A percentile compares a stretch with the other conserved stretches of the same genome.
Evolutionary conservation across 1,139 yeast species (phyloP).

Genomic region (Candida sp.): DNA sequence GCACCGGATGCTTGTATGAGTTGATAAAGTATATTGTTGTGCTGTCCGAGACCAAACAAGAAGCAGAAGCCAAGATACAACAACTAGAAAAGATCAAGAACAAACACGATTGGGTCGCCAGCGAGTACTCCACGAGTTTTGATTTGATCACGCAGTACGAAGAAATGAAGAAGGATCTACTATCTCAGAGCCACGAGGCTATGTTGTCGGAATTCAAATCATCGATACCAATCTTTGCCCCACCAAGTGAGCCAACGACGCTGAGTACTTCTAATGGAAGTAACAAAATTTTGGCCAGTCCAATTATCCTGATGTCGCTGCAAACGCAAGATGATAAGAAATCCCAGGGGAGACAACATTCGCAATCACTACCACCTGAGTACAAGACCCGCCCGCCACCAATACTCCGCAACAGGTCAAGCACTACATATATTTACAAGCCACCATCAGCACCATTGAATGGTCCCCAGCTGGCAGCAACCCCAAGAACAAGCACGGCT

Average conservation of each 20-base stretch:
- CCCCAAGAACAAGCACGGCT: conserved; percentile 11
- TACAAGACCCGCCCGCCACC: conserved; percentile 12
- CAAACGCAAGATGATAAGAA: conserved; percentile 9
- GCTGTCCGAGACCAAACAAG: conserved; percentile 23
- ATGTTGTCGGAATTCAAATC: not conserved
- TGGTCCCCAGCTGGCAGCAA: not conserved
- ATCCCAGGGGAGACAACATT: conserved; percentile 28
- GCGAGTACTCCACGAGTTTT: conserved; percentile 57
- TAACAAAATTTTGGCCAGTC: conserved; percentile 37
- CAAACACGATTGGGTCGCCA: conserved; percentile 70
- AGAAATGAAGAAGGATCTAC: conserved; percentile 21
- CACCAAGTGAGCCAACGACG: not conserved
- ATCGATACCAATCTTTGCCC: not conserved
- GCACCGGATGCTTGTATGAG: conserved; percentile 63
- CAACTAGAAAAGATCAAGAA: conserved; percentile 43
- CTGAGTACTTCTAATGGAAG: conserved; percentile 18
- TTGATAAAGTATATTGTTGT: conserved; percentile 45
- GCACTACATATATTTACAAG: conserved; percentile 23
- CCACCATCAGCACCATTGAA: conserved; percentile 10
- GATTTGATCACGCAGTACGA: conserved; percentile 38
- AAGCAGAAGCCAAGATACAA: conserved; percentile 47
- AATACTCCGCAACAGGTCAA: conserved; percentile 25
- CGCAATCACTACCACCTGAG: conserved; percentile 36
- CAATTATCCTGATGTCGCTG: conserved; percentile 35
- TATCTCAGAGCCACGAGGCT: conserved; percentile 7